Evolutionary conservation across 139 green algal genomes (phyloP), one percentile per base, ranked within the genome.

Genomic region (Volvox africanus): DNA sequence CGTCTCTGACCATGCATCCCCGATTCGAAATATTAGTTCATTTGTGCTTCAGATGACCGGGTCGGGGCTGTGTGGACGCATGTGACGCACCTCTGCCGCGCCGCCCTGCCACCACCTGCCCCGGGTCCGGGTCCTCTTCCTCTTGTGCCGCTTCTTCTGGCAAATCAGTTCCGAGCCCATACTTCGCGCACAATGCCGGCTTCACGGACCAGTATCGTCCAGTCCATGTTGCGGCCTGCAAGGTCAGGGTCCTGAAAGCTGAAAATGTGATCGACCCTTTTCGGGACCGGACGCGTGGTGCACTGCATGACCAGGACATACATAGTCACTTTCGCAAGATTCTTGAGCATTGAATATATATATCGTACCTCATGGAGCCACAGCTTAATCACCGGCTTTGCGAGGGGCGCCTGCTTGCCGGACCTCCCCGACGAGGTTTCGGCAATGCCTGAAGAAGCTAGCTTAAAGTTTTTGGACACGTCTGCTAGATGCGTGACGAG

Each of bases 401-500:
- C 37, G 6, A 82, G 44, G 32, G 84, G 36, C 68, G 69, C 36
- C 28, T 62, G 65, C 82, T 88, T 88, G 82, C 35, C 82, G 14
- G 20, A 67, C 82, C 33, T 80, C 32, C 82, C 82, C 30, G 36
- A 77, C 11, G 61, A 32, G 5, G 81, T 65, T 19, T 76, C 81
- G 0, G n/a, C 14, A 65, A n/a, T 16, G 33, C 80, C 80, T 1
- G 50, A 30, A 26, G 80, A 19, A 35, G 33, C 22, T 18, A 33
- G 13, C 20, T 88, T 88, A 36, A 67, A 67, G 44, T 13, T 18
- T 35, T 79, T 79, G 16, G 82, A 88, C 16, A 37, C 35, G 26
- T 88, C 82, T 2, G 62, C 65, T 16, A 88, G 33, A 35, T 80
- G 35, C 2, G 62, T 80, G 16, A 92, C 44, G 12, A 97, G 89